Percentiles rank a stretch among this genome's conserved stretches.
phyloP scores from a whole-genome alignment of 2,329 filamentous ascomycete genomes.

The Colletotrichum tropicicola region DNA sequence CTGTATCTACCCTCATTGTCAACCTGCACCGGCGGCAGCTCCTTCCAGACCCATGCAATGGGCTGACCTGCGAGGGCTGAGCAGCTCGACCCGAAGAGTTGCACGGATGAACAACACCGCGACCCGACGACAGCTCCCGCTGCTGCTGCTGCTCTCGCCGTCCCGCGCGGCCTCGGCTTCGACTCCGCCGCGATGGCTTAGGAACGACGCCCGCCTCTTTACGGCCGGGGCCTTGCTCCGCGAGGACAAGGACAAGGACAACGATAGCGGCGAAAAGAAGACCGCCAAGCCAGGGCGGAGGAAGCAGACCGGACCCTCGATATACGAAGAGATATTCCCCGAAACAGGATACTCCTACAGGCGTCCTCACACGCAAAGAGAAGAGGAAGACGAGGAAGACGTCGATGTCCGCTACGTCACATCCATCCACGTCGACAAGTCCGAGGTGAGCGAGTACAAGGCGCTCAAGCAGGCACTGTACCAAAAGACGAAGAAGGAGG shows the following conservation, averaged over 20 bases:
- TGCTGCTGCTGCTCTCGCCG: conserved; percentile 12
- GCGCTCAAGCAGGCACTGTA: not conserved
- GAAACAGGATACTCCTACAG: not conserved
- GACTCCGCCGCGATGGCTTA: not conserved
- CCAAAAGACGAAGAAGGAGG: not conserved
- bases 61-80: conserved; percentile 29
- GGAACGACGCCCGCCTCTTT: not conserved
- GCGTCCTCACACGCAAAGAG: not conserved
- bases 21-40: not conserved
- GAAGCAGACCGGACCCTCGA: conserved; percentile 2
- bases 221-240: not conserved
- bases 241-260: not conserved
- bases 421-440: conserved; percentile 12
- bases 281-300: not conserved
- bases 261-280: no score
- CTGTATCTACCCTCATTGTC: not conserved
- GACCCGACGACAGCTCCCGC: conserved; percentile 24
- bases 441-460: conserved; percentile 8
- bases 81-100: conserved; percentile 25
- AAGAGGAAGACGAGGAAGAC: not conserved
- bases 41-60: conserved; percentile 27
- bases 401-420: conserved; percentile 23
- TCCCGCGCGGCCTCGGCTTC: not conserved
- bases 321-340: conserved; percentile 26
- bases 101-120: conserved; percentile 25